phyloP scores from a whole-genome alignment of 139 green algal genomes.

The Chlamydomonas schloesseri region DNA sequence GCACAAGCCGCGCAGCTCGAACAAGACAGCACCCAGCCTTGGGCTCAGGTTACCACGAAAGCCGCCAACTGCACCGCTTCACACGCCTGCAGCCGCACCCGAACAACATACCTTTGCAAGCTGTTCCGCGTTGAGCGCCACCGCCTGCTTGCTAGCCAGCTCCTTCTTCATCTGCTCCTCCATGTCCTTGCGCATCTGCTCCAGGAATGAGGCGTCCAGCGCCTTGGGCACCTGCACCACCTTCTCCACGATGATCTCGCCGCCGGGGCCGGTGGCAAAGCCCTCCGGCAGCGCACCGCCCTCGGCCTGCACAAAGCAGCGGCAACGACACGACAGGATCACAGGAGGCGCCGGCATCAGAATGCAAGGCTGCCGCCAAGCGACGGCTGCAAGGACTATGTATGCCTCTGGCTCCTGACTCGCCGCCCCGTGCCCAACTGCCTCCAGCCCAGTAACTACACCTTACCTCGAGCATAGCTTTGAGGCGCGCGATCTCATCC shows the following conservation, averaged over 20 bases:
- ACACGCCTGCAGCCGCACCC: too few species aligned
- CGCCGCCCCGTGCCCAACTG: too few species aligned
- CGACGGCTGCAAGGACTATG: too few species aligned
- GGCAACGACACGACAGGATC: background rate
- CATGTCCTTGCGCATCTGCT: constrained; percentile 67
- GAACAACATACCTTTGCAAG: constrained; percentile 6
- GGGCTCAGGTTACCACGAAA: too few species aligned
- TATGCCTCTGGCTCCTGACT: too few species aligned
- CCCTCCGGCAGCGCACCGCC: constrained; percentile 33
- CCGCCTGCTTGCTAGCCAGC: constrained; percentile 51
- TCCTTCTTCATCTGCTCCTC: constrained; percentile 66
- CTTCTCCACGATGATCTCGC: constrained; percentile 58
- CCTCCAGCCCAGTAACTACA: too few species aligned
- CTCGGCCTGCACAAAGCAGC: background rate
- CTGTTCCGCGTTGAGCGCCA: constrained; percentile 51
- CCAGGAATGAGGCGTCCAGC: constrained; percentile 56
- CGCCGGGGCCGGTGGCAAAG: constrained; percentile 28
- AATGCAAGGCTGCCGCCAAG: too few species aligned
- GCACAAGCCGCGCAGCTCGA: too few species aligned
- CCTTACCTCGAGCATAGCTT: constrained; percentile 70
- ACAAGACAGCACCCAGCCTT: too few species aligned
- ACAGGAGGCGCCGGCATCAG: background rate
- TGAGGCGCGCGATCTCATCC: constrained; percentile 88
- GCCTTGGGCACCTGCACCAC: constrained; percentile 62
- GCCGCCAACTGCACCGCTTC: too few species aligned